Base-by-base conservation (phyloP, 2,329 filamentous ascomycete species). In the Neofusicoccum parvum region DNA sequence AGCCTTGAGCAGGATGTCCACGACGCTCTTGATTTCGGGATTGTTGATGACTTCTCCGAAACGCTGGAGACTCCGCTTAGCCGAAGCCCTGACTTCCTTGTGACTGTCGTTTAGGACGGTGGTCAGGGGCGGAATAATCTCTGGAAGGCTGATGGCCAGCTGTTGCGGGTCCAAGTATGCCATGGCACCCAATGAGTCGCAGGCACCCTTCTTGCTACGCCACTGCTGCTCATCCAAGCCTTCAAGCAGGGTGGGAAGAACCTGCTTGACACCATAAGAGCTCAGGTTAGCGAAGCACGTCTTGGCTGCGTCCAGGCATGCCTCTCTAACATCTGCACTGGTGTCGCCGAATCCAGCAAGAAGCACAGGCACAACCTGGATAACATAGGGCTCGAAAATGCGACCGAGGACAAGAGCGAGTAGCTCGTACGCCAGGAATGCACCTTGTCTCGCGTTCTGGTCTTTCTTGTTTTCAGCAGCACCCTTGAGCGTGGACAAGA, bases 21-120 rank as follows among this genome's bases (percentile, higher is more conserved):
- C 94, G 14, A 98, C 85, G 69, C 90, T 87, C 86, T 97, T 97
- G 74, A 99, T 92, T 79, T 99, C 95, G 3, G 95, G 95, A 77
- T 99, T 99, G 78, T 86, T 96, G 77, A 99, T 99, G 70, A 99
- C 96, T 78, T 99, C 96, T 70, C 96, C 95, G 76, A 99, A 99
- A 65, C 95, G 90, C 81, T 99, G 96, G 80, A 99, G 84, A 80
- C 93, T 97, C 79, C 94, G 90, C 79, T 99, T 99, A 7, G 95
- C 95, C 23, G 92, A 94, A 50, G 88, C 83, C 67, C 95, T 88
- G 37, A 99, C 95, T 80, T 99, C 95, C 79, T 99, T 99, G 81
- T 99, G 95, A 73, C 92, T 97, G 81, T 99, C 95, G 71, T 97
- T 99, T 66, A 99, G 82, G 3, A 98, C 95, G 51, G 90, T 89